These are phyloP conservation scores for Apiotrichum sp. DNA, from an alignment of 1,284 basidiomycete genomes.

Conservation along the genomic window DNA sequence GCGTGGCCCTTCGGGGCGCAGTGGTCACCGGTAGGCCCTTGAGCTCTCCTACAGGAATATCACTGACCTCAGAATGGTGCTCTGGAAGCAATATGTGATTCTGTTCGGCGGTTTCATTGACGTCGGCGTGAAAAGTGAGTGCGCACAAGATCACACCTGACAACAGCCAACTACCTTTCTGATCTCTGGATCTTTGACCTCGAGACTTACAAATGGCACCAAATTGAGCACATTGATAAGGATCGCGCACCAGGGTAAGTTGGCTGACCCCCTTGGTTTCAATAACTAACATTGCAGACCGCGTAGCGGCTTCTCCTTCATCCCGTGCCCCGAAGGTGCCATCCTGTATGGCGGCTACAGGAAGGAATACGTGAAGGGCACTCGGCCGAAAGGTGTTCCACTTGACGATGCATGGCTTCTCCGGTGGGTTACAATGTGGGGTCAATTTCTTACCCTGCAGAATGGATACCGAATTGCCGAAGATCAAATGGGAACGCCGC, in stretches of 20 bases:
- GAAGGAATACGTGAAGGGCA: slow-evolving; percentile 84
- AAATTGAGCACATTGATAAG: slow-evolving; percentile 65
- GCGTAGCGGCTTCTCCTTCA: slow-evolving; percentile 79
- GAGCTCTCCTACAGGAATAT: neutral
- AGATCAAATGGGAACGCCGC: slow-evolving; percentile 76
- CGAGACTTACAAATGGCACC: slow-evolving; percentile 79
- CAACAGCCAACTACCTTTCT: slow-evolving; percentile 69
- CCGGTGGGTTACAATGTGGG: slow-evolving; percentile 50
- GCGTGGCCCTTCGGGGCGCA: slow-evolving; percentile 69
- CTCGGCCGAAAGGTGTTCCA: slow-evolving; percentile 76
- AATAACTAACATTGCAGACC: slow-evolving; percentile 51
- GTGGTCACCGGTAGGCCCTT: slow-evolving; percentile 64
- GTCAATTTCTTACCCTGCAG: slow-evolving; percentile 26
- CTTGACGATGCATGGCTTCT: slow-evolving; percentile 89
- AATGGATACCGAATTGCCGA: slow-evolving; percentile 51
- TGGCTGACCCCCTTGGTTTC: too few relatives aligned
- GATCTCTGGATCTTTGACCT: slow-evolving; percentile 87
- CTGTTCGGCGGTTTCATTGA: slow-evolving; percentile 85
- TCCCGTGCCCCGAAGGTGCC: slow-evolving; percentile 73
- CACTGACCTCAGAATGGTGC: slow-evolving; percentile 63
- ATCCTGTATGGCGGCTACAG: slow-evolving; percentile 87
- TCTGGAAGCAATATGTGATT: slow-evolving; percentile 82
- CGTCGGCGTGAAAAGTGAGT: slow-evolving; percentile 64
- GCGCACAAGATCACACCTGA: neutral
- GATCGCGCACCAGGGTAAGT: slow-evolving; percentile 57